Evolutionary conservation across 202 grass and related monocot genomes (phyloP), one percentile per base, ranked within the genome.

Genomic region (Carex sylvatica): DNA sequence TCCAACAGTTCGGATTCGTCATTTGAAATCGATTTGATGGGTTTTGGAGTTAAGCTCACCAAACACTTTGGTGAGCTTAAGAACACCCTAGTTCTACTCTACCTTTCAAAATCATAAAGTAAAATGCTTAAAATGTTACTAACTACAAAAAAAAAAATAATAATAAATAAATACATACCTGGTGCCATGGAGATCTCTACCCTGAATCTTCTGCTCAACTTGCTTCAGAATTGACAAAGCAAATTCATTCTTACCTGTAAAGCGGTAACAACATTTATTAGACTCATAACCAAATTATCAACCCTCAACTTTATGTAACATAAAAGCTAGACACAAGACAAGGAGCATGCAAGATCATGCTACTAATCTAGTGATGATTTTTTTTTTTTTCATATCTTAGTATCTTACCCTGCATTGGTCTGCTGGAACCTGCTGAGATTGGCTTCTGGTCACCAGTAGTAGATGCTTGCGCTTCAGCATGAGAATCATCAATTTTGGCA

Each of bases 131-230:
- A 9, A 61, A 78, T 24, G 40, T 67, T 62, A 78, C 49, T 61
- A 88, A 88, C 33, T 24, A 6, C 60, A 70, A 74, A 40, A 49
- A 14, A 59, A 56, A 40, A 28, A 28, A n/a, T n/a, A 28, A 28
- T 28, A 38, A 86, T 40, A 84, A n/a, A n/a, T n/a, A n/a, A n/a
- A 31, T 75, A 69, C 54, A 61, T 89, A 98, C 95, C 95, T 95
- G 76, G 78, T 89, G 62, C 84, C 78, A 86, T 94, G 87, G 79
- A 98, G 80, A 86, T 86, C 90, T 75, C 80, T 59, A 74, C 95
- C 95, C 88, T 98, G 88, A 82, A 98, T 68, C 84, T 98, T 98
- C 74, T 91, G 88, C 69, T 98, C 95, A 76, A 98, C 84, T 87
- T 95, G 95, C 84, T 93, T 98, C 82, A 98, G 77, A 71, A 98